Evolutionary conservation across 1,284 basidiomycete species (phyloP), one percentile per base, ranked within the genome.

Genomic region (Ceraceosorus bombacis): DNA sequence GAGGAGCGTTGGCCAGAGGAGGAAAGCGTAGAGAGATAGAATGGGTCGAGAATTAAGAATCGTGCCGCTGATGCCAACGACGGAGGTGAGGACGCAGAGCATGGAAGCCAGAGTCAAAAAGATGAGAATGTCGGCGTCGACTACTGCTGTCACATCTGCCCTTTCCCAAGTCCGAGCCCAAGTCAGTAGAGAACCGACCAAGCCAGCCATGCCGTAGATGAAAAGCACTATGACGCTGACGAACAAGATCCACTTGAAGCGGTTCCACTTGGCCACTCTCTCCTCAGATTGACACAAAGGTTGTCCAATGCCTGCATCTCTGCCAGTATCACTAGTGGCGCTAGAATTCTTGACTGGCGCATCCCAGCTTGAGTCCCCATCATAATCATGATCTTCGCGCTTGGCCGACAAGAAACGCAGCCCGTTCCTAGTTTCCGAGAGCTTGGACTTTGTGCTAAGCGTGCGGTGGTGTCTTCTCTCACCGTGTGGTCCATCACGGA

Each of bases 31-130:
- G 51, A 78, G 69, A 5, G 78, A 69, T 51, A 78, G 64, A 43
- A 77, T 76, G 2, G 75, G 76, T n/a, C 76, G 70, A 8, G 69
- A 73, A 61, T 76, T 74, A 43, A 78, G 72, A 9, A 78, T 51
- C 0, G 69, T 60, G 4, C 77, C 76, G 2, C 69, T 71, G 12
- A 78, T 57, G 40, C 76, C 77, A 12, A 60, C 88, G 95, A 52
- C 93, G 94, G 78, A 49, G 3, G 61, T 60, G 15, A 63, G 37
- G 27, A 63, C 40, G 39, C 53, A 60, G 39, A 63, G 51, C 8
- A 54, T 61, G 39, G 50, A 55, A 1, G 61, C 58, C 13, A 59
- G 49, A n/a, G 61, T 61, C 40, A 62, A 13, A 61, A 57, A 53
- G 17, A 61, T 61, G 8, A 61, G 27, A 48, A 61, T 50, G 51